Evolutionary conservation across 2,329 filamentous ascomycete species (phyloP).

Genomic region (Neurospora crassa): DNA sequence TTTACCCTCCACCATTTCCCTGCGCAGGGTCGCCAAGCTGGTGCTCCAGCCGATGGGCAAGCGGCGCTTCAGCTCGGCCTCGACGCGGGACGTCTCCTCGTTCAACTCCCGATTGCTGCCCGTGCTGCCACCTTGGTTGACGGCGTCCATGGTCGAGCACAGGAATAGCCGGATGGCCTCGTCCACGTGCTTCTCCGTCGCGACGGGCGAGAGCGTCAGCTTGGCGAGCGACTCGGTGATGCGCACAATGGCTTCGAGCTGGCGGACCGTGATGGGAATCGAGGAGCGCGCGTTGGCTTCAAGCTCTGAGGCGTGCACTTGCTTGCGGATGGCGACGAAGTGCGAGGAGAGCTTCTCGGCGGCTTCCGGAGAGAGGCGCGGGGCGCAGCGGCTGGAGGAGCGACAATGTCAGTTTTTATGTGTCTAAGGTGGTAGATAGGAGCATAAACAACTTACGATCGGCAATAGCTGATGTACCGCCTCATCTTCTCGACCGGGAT

Average conservation of each 20-base stretch:
- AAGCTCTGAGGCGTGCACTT: constrained; percentile 85
- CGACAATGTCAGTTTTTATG: constrained; percentile 21
- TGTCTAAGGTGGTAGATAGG: neutral
- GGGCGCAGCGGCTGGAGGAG: constrained; percentile 66
- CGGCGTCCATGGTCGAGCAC: constrained; percentile 94
- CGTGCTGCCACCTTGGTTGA: constrained; percentile 68
- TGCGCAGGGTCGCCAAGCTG: constrained; percentile 71
- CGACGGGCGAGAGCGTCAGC: constrained; percentile 73
- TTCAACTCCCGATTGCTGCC: constrained; percentile 81
- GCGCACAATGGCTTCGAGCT: constrained; percentile 92
- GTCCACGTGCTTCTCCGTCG: constrained; percentile 86
- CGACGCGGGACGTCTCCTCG: constrained; percentile 78
- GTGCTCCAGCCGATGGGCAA: constrained; percentile 95
- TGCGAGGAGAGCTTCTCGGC: constrained; percentile 94
- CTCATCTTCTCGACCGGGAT: constrained; percentile 96
- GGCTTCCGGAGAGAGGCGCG: constrained; percentile 79
- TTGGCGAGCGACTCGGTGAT: constrained; percentile 96
- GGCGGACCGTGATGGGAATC: constrained; percentile 95
- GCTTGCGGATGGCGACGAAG: constrained; percentile 90
- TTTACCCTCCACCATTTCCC: constrained; percentile 87
- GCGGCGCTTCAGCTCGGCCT: constrained; percentile 77
- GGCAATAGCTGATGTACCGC: constrained; percentile 94
- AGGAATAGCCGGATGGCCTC: constrained; percentile 96
- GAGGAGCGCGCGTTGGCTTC: constrained; percentile 84
- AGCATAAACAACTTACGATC: constrained; percentile 52